A percentile compares a stretch with the other conserved stretches of the same genome.
Conservation (phyloP, 2,329 filamentous ascomycete species). For the Trichoderma pleuroti region DNA sequence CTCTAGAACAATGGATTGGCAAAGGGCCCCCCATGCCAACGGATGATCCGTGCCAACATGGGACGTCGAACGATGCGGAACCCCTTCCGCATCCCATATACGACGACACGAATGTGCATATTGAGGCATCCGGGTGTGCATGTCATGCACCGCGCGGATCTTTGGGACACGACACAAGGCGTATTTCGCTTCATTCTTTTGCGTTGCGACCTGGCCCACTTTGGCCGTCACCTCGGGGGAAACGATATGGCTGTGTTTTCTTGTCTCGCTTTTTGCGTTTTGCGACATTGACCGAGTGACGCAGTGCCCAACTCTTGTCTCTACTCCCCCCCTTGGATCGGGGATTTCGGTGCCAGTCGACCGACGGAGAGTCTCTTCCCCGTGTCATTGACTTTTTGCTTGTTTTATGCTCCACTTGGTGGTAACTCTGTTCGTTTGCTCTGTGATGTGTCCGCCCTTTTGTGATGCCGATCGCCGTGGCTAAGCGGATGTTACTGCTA, state of each 20-base stretch:
- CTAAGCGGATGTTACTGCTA: background rate
- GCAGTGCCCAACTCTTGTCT: background rate
- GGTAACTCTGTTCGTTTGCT: background rate
- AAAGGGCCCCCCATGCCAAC: background rate
- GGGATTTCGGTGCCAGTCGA: background rate
- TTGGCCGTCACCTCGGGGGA: background rate
- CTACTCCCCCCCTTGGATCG: background rate
- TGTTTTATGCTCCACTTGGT: background rate
- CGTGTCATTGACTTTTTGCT: background rate
- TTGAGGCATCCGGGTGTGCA: background rate
- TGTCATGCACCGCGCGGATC: slow-evolving; percentile 9
- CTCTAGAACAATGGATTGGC: background rate
- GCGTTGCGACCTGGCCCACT: background rate
- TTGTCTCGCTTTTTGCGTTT: background rate
- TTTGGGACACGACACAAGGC: background rate
- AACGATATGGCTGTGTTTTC: background rate
- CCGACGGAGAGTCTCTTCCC: background rate
- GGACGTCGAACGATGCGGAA: background rate
- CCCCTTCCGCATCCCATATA: background rate
- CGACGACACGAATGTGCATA: slow-evolving; percentile 1
- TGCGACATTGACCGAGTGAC: background rate
- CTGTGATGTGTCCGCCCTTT: background rate
- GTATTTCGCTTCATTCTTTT: background rate
- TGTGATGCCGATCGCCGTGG: background rate
- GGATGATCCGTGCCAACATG: slow-evolving; percentile 13